Conservation (phyloP, 345 rosid genomes). For the Capsella bursapastoris region DNA sequence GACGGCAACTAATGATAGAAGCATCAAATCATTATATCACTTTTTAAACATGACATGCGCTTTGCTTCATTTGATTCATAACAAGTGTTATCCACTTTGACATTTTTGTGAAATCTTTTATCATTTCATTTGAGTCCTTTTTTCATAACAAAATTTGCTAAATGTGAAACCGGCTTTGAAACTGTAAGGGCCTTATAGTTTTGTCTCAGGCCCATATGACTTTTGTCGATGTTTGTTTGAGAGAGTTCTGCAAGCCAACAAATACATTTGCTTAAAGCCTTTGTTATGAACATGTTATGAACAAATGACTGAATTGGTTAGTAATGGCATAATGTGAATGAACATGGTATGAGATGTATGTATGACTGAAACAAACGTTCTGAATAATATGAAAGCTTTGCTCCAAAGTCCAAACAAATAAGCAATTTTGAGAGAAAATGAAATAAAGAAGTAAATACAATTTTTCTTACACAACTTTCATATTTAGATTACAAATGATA, state of each 20-base stretch:
- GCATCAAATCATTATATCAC: constrained; percentile 31
- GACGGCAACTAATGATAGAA: constrained; percentile 39
- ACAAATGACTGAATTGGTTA: no score
- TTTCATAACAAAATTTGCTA: background rate
- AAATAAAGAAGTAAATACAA: background rate
- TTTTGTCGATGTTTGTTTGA: no score
- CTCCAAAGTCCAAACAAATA: background rate
- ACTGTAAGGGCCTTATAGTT: no score
- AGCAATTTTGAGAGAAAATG: background rate
- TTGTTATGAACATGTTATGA: no score
- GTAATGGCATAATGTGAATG: no score
- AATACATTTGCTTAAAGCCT: no score
- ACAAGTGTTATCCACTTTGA: constrained; percentile 14
- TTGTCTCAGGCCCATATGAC: no score
- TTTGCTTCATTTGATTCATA: constrained; percentile 35
- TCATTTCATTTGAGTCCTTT: background rate
- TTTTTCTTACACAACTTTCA: constrained; percentile 25
- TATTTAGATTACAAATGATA: constrained; percentile 32
- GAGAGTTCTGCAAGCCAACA: no score
- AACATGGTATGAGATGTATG: no score
- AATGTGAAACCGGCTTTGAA: no score
- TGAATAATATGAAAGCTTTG: background rate
- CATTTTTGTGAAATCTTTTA: constrained; percentile 11
- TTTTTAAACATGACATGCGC: constrained; percentile 38
- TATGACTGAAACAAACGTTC: background rate